Percentiles rank a stretch among this genome's conserved stretches.
Evolutionary conservation across 1,139 yeast genomes (phyloP).

Genomic region (Spathaspora sp.): DNA sequence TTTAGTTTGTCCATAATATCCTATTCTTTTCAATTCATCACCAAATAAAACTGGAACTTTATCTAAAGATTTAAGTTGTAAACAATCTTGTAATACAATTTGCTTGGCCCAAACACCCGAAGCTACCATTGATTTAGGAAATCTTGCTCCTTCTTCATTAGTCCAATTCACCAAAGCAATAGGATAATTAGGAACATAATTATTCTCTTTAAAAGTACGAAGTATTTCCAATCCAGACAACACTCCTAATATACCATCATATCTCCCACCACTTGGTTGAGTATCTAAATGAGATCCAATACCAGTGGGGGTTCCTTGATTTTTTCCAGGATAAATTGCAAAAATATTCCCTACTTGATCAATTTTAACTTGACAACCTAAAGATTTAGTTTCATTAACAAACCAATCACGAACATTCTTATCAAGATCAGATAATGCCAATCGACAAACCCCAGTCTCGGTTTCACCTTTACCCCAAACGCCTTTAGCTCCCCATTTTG

Average conservation of each 20-base stretch:
- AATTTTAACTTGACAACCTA: slow-evolving; percentile 59
- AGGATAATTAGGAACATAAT: slow-evolving; percentile 59
- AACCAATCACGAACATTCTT: slow-evolving; percentile 72
- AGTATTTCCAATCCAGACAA: slow-evolving; percentile 65
- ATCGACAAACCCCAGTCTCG: slow-evolving; percentile 61
- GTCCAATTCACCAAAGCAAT: slow-evolving; percentile 69
- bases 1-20: slow-evolving; percentile 53
- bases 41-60: slow-evolving; percentile 49
- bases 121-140: slow-evolving; percentile 65
- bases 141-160: slow-evolving; percentile 78
- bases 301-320: slow-evolving; percentile 55
- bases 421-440: slow-evolving; percentile 62
- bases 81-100: slow-evolving; percentile 46
- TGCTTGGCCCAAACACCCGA: slow-evolving; percentile 67
- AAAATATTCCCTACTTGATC: slow-evolving; percentile 70
- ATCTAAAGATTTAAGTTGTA: slow-evolving; percentile 54
- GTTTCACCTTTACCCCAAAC: slow-evolving; percentile 59
- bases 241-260: slow-evolving; percentile 73
- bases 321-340: slow-evolving; percentile 60
- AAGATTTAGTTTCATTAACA: slow-evolving; percentile 43
- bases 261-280: slow-evolving; percentile 78
- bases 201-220: slow-evolving; percentile 61
- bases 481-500: slow-evolving; percentile 61
- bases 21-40: slow-evolving; percentile 59
- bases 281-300: slow-evolving; percentile 77